A percentile compares a stretch with the other conserved stretches of the same genome.
phyloP scores from a whole-genome alignment of 345 rosid genomes.

The Eucalyptus polybractea region DNA sequence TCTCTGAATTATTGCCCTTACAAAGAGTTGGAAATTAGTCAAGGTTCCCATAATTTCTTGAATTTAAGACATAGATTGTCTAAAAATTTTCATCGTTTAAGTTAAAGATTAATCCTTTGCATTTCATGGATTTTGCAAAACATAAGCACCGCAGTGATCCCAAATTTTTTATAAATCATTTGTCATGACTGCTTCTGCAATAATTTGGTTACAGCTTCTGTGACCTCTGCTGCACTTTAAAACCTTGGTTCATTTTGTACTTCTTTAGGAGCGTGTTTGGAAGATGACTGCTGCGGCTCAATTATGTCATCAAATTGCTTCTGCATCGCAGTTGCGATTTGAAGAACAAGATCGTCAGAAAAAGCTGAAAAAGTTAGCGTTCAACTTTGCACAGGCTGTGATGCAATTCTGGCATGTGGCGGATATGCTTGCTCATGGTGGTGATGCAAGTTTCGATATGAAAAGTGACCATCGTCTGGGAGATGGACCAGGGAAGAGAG shows the following conservation, averaged over 20 bases:
- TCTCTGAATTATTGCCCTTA: neutral
- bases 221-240: neutral
- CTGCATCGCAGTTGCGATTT: conserved; percentile 44
- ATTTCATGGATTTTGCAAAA: neutral
- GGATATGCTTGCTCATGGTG: conserved; percentile 27
- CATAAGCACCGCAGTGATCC: neutral
- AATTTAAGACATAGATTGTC: neutral
- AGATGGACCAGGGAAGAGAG: neutral
- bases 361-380: conserved; percentile 56
- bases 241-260: neutral
- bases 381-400: conserved; percentile 62
- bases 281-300: conserved; percentile 95
- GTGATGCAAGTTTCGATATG: conserved; percentile 8
- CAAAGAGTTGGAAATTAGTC: neutral
- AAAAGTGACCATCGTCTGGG: conserved; percentile 6
- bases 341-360: conserved; percentile 30
- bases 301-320: conserved; percentile 65
- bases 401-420: conserved; percentile 83
- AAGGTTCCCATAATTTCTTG: neutral
- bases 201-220: neutral
- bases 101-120: neutral
- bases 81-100: neutral
- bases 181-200: neutral
- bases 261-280: conserved; percentile 89
- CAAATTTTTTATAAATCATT: neutral